A percentile compares a stretch with the other conserved stretches of the same genome.
These are phyloP conservation scores for Elaeis guineensis DNA, from an alignment of 176 grass and related monocot genomes.

Conservation along the genomic window DNA sequence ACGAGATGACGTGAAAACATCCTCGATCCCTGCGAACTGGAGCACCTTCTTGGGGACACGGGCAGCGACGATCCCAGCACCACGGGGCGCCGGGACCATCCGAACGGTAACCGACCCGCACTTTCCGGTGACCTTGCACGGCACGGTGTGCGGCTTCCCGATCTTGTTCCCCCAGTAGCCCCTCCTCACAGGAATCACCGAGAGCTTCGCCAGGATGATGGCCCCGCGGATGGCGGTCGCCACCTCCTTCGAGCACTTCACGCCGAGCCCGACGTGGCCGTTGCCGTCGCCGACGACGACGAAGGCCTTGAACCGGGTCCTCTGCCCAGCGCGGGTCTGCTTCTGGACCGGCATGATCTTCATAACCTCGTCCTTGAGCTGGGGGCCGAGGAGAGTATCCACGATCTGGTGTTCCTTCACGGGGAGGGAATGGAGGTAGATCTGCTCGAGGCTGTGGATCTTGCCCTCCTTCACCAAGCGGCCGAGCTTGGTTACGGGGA, in stretches of 20 bases:
- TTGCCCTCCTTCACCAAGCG: conserved; percentile 59
- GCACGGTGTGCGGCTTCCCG: conserved; percentile 62
- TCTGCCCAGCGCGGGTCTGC: conserved; percentile 86
- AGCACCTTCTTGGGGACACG: conserved; percentile 85
- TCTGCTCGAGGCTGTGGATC: conserved; percentile 53
- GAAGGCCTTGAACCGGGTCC: conserved; percentile 87
- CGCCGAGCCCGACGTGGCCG: conserved; percentile 76
- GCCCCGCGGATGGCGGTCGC: conserved; percentile 84
- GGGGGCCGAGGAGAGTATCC: conserved; percentile 29
- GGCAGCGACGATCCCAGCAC: conserved; percentile 54
- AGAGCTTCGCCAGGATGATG: conserved; percentile 85
- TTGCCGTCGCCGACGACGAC: conserved; percentile 77
- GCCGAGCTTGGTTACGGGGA: conserved; percentile 77
- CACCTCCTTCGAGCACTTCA: conserved; percentile 93
- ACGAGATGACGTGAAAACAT: conserved; percentile 65
- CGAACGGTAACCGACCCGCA: conserved; percentile 75
- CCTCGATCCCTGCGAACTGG: conserved; percentile 71
- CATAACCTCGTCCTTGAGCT: conserved; percentile 94
- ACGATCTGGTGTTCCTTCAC: conserved; percentile 93
- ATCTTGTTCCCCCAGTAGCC: conserved; percentile 97
- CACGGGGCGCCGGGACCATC: conserved; percentile 76
- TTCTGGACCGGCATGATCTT: conserved; percentile 88
- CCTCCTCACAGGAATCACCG: conserved; percentile 58
- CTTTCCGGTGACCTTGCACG: conserved; percentile 90
- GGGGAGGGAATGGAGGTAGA: conserved; percentile 81